Evolutionary conservation across 495 filamentous ascomycete genomes (phyloP), one percentile per base, ranked within the genome.

Genomic region (Penicillium diatomitis): DNA sequence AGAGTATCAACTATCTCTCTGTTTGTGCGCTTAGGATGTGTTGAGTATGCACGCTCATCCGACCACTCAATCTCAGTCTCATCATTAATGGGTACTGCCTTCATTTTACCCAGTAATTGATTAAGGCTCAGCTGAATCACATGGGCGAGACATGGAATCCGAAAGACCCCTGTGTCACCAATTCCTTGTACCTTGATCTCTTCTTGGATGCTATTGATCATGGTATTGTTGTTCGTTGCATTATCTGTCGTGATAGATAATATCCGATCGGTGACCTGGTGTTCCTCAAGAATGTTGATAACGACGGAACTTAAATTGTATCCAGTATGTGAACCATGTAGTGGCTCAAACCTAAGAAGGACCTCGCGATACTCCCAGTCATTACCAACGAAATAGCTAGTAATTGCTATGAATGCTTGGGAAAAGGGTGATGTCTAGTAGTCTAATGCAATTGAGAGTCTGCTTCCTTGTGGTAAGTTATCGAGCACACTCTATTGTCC

Each of bases 241-340:
- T 58, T 58, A 52, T 58, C 44, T 42, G 52, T 58, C 1, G 47
- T 59, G 36, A 59, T 41, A 36, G 41, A 40, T 12, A 55, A 37
- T 8, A 55, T 47, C 36, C 47, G 39, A 9, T 57, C 11, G 7
- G 44, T 33, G 20, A 53, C 45, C 27, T 28, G 4, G 12, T 53
- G 47, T 10, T 50, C 27, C 31, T 57, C 8, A 6, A 57, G 44
- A 31, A 45, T 40, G 8, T 50, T 4, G 27, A 57, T 28, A 30
- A 57, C 20, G 37, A 39, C 40, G 8, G 12, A 4, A 41, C 54
- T 53, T 8, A 57, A 20, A 47, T 57, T 44, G 5, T 5, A 29
- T 2, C 47, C 36, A 43, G 54, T 50, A 47, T 57, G 37, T 35
- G 34, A 34, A 10, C 47, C 37, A 45, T 52, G 33, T 7, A 52